Percentiles rank a stretch among this genome's conserved stretches.
These are phyloP conservation scores for Ricinus communis DNA, from an alignment of 345 rosid genomes.

Conservation along the genomic window DNA sequence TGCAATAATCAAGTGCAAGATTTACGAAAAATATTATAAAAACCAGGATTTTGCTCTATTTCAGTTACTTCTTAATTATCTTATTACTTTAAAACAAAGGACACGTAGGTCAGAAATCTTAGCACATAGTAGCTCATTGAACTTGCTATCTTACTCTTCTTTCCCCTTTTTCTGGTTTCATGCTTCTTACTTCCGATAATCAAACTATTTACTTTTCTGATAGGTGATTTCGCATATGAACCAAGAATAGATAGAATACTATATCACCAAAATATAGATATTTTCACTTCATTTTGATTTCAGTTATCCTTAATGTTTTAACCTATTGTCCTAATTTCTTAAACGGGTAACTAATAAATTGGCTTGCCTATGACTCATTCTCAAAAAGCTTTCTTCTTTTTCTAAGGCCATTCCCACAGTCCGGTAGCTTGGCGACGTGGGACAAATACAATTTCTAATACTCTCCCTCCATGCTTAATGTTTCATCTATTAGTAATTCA, in stretches of 20 bases:
- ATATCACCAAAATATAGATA: not conserved
- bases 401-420: no score
- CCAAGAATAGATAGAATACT: not conserved
- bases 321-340: not conserved
- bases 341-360: not conserved
- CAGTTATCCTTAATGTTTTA: not conserved
- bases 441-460: no score
- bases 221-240: not conserved
- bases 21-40: not conserved
- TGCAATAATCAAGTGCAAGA: not conserved
- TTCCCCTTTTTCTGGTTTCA: not conserved
- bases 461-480: no score
- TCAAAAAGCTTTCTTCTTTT: no score
- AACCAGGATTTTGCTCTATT: not conserved
- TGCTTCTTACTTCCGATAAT: not conserved
- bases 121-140: no score
- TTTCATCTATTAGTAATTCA: no score
- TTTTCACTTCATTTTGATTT: not conserved
- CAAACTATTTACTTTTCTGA: not conserved
- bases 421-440: no score
- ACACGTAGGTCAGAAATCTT: no score
- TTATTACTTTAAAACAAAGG: no score
- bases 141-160: no score
- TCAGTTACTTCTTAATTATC: not conserved
- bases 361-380: no score